Percentiles rank a stretch among this genome's conserved stretches.
These are phyloP conservation scores for Cordyceps pruinosa DNA, from an alignment of 2,329 filamentous ascomycete genomes.

Conservation along the genomic window DNA sequence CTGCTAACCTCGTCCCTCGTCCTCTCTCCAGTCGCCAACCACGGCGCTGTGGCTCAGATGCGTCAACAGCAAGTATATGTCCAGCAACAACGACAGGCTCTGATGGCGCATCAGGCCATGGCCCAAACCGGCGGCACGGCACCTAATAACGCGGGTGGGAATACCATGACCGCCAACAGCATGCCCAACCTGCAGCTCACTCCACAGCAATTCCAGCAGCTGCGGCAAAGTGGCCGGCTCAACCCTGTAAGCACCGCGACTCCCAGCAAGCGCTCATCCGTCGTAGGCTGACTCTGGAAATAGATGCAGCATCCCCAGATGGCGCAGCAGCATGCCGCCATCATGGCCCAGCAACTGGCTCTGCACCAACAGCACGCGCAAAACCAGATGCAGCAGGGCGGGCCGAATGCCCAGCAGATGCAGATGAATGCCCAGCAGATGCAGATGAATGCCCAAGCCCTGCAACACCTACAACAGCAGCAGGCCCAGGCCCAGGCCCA, in stretches of 20 bases:
- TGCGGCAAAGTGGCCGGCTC: conserved; percentile 36
- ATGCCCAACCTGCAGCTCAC: conserved; percentile 44
- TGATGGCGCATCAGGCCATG: conserved; percentile 49
- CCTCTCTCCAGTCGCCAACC: conserved; percentile 27
- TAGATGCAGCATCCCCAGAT: conserved; percentile 19
- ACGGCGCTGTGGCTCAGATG: conserved; percentile 33
- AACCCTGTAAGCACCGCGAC: conserved; percentile 32
- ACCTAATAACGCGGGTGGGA: conserved; percentile 25
- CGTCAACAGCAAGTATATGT: conserved; percentile 51
- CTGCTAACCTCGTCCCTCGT: conserved; percentile 2
- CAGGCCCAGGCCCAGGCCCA: conserved; percentile 37
- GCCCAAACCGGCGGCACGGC: conserved; percentile 37
- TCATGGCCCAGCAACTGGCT: conserved; percentile 39
- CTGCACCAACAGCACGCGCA: conserved; percentile 33
- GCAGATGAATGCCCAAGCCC: conserved; percentile 41
- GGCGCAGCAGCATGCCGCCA: conserved; percentile 23
- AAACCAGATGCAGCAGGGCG: conserved; percentile 30
- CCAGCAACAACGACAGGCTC: conserved; percentile 48
- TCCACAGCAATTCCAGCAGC: conserved; percentile 44
- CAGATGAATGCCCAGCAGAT: conserved; percentile 43
- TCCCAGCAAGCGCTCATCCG: neutral
- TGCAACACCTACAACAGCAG: conserved; percentile 39
- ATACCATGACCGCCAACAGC: conserved; percentile 35
- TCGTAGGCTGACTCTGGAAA: conserved; percentile 1
- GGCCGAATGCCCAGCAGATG: conserved; percentile 39